Evolutionary conservation across 495 filamentous ascomycete genomes (phyloP).

Genomic region (Delitschia confertaspora): DNA sequence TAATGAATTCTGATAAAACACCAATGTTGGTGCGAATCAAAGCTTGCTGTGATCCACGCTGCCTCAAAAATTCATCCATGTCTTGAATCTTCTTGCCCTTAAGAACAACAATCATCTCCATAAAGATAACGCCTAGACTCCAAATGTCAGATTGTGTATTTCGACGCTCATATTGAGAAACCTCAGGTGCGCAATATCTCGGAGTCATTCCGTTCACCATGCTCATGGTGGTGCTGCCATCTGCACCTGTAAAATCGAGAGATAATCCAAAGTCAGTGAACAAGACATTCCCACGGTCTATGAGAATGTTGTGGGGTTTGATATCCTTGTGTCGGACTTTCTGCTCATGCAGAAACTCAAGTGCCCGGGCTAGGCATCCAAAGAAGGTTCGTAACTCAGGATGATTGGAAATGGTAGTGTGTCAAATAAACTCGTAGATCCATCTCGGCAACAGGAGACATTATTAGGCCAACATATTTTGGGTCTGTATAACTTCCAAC

Average conservation of each 20-base stretch:
- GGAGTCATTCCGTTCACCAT: constrained; percentile 17
- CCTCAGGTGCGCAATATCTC: constrained; percentile 35
- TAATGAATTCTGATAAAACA: constrained; percentile 4
- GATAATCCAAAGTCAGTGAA: constrained; percentile 40
- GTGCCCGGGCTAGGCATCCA: constrained; percentile 35
- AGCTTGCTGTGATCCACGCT: constrained; percentile 3
- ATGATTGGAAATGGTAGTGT: neutral
- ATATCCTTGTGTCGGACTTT: constrained; percentile 38
- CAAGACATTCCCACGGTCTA: constrained; percentile 31
- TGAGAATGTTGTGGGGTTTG: constrained; percentile 40
- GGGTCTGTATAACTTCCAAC: constrained; percentile 33
- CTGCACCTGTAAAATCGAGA: constrained; percentile 28
- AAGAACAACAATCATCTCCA: constrained; percentile 37
- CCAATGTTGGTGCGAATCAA: constrained; percentile 6
- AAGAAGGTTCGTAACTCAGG: constrained; percentile 31
- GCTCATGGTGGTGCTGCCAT: constrained; percentile 25
- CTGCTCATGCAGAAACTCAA: constrained; percentile 35
- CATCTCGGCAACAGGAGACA: constrained; percentile 34
- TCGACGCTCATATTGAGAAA: constrained; percentile 21
- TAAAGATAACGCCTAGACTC: constrained; percentile 38
- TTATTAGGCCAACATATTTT: constrained; percentile 29
- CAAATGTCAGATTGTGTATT: constrained; percentile 36
- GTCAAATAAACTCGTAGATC: constrained; percentile 20
- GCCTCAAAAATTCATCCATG: constrained; percentile 8
- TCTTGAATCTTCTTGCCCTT: constrained; percentile 14